phyloP scores from a whole-genome alignment of 2,329 filamentous ascomycete species.

The Trichophyton rubrum region DNA sequence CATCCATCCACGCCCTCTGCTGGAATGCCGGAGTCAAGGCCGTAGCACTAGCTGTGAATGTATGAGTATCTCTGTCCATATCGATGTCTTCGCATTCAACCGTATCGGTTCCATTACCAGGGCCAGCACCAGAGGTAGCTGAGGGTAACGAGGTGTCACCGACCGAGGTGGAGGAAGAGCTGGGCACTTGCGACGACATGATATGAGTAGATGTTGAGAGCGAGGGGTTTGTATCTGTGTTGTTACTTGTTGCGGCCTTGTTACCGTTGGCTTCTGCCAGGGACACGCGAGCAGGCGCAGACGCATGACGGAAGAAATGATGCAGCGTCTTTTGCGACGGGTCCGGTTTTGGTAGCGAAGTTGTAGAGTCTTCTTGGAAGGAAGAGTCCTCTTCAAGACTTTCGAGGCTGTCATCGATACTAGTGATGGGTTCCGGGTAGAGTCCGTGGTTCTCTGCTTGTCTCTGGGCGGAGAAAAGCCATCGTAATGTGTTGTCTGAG shows the following conservation, averaged over 20 bases:
- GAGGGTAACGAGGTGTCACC: neutral
- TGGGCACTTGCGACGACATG: neutral
- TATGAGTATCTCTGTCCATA: slow-evolving; percentile 22
- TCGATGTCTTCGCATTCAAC: slow-evolving; percentile 18
- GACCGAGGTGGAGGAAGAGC: neutral
- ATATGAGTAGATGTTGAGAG: neutral
- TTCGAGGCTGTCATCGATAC: neutral
- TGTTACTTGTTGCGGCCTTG: neutral
- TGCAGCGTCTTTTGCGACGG: slow-evolving; percentile 30
- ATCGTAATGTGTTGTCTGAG: slow-evolving; percentile 31
- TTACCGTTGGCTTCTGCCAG: neutral
- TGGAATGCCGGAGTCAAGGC: slow-evolving; percentile 10
- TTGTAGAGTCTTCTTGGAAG: slow-evolving; percentile 12
- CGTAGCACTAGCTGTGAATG: slow-evolving; percentile 12
- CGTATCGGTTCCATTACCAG: neutral
- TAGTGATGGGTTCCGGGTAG: slow-evolving; percentile 11
- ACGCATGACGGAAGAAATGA: slow-evolving; percentile 28
- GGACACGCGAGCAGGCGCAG: slow-evolving; percentile 11
- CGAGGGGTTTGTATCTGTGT: neutral
- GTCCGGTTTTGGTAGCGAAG: slow-evolving; percentile 21
- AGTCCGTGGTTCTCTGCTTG: slow-evolving; percentile 14
- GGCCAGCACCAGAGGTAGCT: neutral
- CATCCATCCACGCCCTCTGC: slow-evolving; percentile 19
- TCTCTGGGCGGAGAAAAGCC: slow-evolving; percentile 32
- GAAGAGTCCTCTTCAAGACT: slow-evolving; percentile 2